phyloP scores from a whole-genome alignment of 495 filamentous ascomycete genomes.

The Letharia columbiana region DNA sequence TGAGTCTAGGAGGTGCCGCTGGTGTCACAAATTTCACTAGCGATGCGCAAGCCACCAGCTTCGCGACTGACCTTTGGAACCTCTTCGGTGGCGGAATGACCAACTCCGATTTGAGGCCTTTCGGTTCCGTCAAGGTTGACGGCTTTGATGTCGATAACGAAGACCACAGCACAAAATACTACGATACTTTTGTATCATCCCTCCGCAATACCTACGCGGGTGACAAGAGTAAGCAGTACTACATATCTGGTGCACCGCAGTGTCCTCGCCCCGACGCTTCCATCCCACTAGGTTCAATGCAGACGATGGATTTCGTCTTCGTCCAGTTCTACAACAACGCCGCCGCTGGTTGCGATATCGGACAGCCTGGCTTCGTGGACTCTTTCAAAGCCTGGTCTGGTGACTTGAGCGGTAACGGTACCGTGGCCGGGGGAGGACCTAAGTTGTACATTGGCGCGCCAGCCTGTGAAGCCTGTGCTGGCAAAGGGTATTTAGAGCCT shows the following conservation, averaged over 20 bases:
- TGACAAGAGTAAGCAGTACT: constrained; percentile 41
- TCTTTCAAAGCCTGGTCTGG: constrained; percentile 40
- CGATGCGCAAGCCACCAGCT: constrained; percentile 35
- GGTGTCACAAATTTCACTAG: constrained; percentile 32
- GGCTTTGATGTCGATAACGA: constrained; percentile 51
- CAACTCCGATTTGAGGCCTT: constrained; percentile 35
- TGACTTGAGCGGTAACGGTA: constrained; percentile 32
- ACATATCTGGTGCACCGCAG: constrained; percentile 50
- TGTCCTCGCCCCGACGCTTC: constrained; percentile 46
- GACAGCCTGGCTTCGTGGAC: constrained; percentile 19
- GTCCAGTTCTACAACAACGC: constrained; percentile 42
- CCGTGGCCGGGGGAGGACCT: constrained; percentile 17
- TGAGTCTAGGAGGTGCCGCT: constrained; percentile 41
- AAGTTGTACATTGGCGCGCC: constrained; percentile 44
- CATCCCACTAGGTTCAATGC: constrained; percentile 37
- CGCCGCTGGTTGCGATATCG: constrained; percentile 22
- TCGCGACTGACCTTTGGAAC: constrained; percentile 46
- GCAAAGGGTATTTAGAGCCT: constrained; percentile 38
- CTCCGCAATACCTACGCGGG: constrained; percentile 39
- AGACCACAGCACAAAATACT: constrained; percentile 30
- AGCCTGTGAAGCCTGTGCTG: constrained; percentile 31
- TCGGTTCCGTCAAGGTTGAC: constrained; percentile 45
- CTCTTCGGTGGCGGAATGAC: constrained; percentile 41
- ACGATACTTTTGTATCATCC: constrained; percentile 36
- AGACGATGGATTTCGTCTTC: constrained; percentile 33